Base-by-base conservation (phyloP, 2,329 filamentous ascomycete genomes). In the Stagonosporopsis vannaccii region DNA sequence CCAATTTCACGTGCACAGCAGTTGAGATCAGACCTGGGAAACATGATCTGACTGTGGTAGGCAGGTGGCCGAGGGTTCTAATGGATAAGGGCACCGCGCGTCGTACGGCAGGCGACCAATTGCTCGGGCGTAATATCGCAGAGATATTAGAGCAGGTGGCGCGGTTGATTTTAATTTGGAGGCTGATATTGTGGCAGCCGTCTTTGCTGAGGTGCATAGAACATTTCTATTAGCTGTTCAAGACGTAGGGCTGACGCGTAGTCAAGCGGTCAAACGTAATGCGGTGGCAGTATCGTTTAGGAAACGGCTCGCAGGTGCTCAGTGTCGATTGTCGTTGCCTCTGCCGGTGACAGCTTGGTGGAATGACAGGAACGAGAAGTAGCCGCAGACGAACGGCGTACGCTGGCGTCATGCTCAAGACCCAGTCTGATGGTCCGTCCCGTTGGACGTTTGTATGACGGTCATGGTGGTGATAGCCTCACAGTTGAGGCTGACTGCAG, bases 401-500 rank as follows among this genome's bases (percentile, higher is more conserved):
- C 30, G 33, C 22, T 39, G 47, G 41, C 30, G 12, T 37, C 1
- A 9, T 28, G 4, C n/a, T 20, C 13, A 19, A 19, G 26, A 32
- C 6, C 32, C 22, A 39, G 30, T 22, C 19, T 32, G 26, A 12
- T 41, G 15, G 36, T 23, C 23, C 25, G 42, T 39, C 25, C 30
- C 33, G 30, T 47, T 6, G 42, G 42, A 36, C 47, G 43, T 56
- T 9, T 40, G 46, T 55, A 33, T 42, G 23, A 51, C 52, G 46
- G 35, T 51, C 35, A 39, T 33, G 23, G 35, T 6, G 15, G 44
- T 33, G 42, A 41, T 42, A 43, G 47, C 47, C 42, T 39, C 28
- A 30, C 47, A 43, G 32, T 56, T 47, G 41, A 56, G 47, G 53
- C 47, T 56, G 52, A 56, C 42, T 41, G 47, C 53, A 51, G 53